Conservation (phyloP, 345 rosid species). For the Eucalyptus marginata region DNA sequence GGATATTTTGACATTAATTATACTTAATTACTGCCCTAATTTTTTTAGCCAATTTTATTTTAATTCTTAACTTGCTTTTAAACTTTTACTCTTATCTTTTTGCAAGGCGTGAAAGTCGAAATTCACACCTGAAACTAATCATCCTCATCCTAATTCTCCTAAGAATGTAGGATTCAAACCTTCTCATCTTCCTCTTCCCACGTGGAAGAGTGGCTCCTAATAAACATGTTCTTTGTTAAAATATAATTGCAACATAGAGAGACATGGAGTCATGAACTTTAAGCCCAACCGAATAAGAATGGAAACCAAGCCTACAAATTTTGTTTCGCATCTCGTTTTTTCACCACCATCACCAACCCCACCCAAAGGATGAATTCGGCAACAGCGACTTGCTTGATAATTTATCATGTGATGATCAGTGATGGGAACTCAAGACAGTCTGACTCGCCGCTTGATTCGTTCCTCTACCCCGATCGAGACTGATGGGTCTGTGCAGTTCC, state of each 20-base stretch:
- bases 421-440: neutral
- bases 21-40: neutral
- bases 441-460: neutral
- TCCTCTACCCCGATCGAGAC: neutral
- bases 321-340: neutral
- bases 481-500: conserved; percentile 3
- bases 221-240: neutral
- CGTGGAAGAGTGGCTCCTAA: no score
- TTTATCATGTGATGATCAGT: neutral
- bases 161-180: fast-evolving
- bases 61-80: no score
- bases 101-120: fast-evolving
- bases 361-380: neutral
- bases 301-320: neutral
- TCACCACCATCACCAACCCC: neutral
- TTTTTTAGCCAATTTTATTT: no score
- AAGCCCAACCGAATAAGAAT: neutral
- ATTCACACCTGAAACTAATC: fast-evolving
- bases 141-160: fast-evolving
- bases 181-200: no score
- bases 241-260: neutral
- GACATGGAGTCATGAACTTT: neutral
- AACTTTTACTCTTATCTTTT: fast-evolving
- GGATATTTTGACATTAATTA: neutral
- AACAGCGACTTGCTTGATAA: neutral